Base-by-base conservation (phyloP, 306 rosid species). In the Quillaja saponaria region DNA sequence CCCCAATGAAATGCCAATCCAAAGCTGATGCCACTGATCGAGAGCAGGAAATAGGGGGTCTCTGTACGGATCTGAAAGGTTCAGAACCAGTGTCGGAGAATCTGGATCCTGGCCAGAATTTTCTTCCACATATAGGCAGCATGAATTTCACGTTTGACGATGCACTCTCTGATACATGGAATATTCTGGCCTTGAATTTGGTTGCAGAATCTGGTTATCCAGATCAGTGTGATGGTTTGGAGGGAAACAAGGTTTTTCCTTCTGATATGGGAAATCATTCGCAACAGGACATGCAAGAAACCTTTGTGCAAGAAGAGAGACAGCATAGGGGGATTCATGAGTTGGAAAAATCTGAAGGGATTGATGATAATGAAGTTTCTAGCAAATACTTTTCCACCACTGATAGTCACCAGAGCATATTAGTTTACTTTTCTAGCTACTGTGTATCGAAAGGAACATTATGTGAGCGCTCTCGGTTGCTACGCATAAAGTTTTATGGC, bases 401-500 rank as follows among this genome's bases (percentile, higher is more conserved):
- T 31, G 99, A 94, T 55, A 71, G 85, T 79, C 91, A 81, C 76
- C 97, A 87, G 70, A 90, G 95, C 85, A 89, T 94, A 77, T 75
- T 94, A 87, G 99, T 94, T 50, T 83, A 90, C 55, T 90, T 81
- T 82, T 94, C 99, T 55, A 94, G 96, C 76, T 87, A 76, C 52
- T 90, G 99, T 73, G 90, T 90, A 33, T 78, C 63, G 10, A 94
- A 94, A 76, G 87, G 85, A 82, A 76, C 79, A 28, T 85, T 83
- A 67, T 94, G 99, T 71, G 96, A 87, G 63, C 96, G 89, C 18
- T 79, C 91, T 52, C 95, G 79, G 68, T 91, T 90, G 65, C 76
- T 87, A 77, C 97, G 99, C 58, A 94, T 94, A 72, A 94, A 90
- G 64, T 94, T 90, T 57, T 94, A 94, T 67, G 90, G 97, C 52